phyloP scores from a whole-genome alignment of 177 flowering plant species.

The Vitis hybrid region DNA sequence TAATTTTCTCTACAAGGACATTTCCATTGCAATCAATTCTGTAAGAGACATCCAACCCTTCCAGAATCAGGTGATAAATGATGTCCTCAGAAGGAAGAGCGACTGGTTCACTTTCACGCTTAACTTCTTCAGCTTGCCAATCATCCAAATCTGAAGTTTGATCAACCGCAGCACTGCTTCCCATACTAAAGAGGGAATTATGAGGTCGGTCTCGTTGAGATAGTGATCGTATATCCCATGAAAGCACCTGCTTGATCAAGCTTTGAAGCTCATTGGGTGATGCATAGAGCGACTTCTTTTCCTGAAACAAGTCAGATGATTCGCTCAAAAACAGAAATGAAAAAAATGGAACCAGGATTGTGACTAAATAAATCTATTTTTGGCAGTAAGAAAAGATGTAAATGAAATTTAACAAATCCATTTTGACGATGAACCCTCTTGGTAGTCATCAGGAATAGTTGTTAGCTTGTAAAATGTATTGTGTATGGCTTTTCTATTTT shows the following conservation, averaged over 20 bases:
- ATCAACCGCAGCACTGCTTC: conserved; percentile 13
- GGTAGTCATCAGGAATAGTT: too few relatives aligned
- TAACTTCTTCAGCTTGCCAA: conserved; percentile 20
- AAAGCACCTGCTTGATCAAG: conserved; percentile 76
- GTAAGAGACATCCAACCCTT: conserved; percentile 74
- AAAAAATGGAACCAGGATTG: too few relatives aligned
- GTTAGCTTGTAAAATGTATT: too few relatives aligned
- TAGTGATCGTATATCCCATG: conserved; percentile 89
- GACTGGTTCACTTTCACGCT: conserved; percentile 10
- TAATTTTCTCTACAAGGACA: conserved; percentile 56
- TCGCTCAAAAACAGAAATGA: too few relatives aligned
- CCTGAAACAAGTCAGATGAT: conserved; percentile 43
- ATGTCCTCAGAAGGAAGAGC: conserved; percentile 16
- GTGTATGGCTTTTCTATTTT: too few relatives aligned
- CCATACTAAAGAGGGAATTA: conserved; percentile 11
- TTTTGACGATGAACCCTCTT: too few relatives aligned
- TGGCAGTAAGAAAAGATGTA: too few relatives aligned
- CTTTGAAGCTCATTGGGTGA: conserved; percentile 65
- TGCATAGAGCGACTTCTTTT: conserved; percentile 60
- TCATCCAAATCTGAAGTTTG: conserved; percentile 20
- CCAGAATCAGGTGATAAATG: conserved; percentile 76
- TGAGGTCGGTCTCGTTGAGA: conserved; percentile 69
- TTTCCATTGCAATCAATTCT: conserved; percentile 53
- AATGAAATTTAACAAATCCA: too few relatives aligned
- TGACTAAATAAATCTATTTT: too few relatives aligned